Evolutionary conservation across 768 basidiomycete species (phyloP).

Genomic region (Filobasidium wieringae): DNA sequence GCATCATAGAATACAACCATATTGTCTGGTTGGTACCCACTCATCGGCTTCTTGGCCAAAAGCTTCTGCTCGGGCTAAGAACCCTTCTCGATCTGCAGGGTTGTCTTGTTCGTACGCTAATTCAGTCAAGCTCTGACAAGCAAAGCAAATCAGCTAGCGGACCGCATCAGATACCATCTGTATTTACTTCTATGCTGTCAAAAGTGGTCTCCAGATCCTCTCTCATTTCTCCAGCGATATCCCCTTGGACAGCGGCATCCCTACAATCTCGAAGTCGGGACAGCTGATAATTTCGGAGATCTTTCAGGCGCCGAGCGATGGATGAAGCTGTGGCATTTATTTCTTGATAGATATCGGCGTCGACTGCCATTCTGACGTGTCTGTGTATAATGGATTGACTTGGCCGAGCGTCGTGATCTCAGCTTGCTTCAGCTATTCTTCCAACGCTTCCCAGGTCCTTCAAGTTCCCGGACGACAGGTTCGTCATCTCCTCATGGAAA

Average conservation of each 20-base stretch:
- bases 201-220: slow-evolving; percentile 58
- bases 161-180: not conserved
- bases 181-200: slow-evolving; percentile 55
- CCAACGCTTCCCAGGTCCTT: too few species aligned
- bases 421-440: too few species aligned
- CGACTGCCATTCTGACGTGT: not conserved
- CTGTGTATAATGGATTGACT: too few species aligned
- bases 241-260: slow-evolving; percentile 62
- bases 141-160: not conserved
- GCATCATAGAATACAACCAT: not conserved
- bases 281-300: slow-evolving; percentile 60
- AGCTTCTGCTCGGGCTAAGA: slow-evolving; percentile 46
- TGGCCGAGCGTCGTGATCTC: too few species aligned
- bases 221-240: slow-evolving; percentile 59
- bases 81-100: slow-evolving; percentile 46
- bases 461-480: too few species aligned
- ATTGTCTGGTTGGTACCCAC: not conserved
- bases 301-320: slow-evolving; percentile 46
- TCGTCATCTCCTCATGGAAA: too few species aligned
- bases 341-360: not conserved
- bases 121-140: slow-evolving; percentile 31
- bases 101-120: slow-evolving; percentile 60
- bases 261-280: slow-evolving; percentile 58
- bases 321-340: not conserved
- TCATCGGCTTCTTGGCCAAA: not conserved